Evolutionary conservation across 2,329 filamentous ascomycete genomes (phyloP).

Genomic region (Fusarium marasasianum): DNA sequence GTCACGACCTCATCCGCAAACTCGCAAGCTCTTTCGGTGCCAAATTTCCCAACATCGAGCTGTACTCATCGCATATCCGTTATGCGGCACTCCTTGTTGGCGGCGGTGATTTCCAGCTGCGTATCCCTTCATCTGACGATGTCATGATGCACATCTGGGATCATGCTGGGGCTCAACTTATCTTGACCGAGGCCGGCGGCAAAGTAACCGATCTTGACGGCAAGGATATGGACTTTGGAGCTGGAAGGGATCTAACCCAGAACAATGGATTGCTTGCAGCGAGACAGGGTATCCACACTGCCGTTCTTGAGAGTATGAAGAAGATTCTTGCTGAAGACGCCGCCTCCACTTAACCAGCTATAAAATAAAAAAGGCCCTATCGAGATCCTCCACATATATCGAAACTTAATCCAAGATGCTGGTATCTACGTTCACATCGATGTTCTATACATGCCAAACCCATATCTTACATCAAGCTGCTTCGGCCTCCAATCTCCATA

Average conservation of each 20-base stretch:
- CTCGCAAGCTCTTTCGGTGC: constrained; percentile 46
- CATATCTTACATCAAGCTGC: constrained; percentile 82
- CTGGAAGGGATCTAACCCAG: constrained; percentile 46
- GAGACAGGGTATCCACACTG: constrained; percentile 52
- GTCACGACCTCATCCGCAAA: constrained; percentile 45
- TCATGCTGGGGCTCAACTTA: constrained; percentile 66
- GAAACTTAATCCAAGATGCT: not conserved
- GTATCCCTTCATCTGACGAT: constrained; percentile 39
- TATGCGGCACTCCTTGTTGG: constrained; percentile 52
- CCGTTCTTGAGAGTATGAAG: constrained; percentile 48
- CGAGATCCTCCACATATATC: not conserved
- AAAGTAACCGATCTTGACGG: constrained; percentile 60
- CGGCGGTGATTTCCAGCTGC: constrained; percentile 48
- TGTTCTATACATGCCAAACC: not conserved
- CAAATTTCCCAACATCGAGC: constrained; percentile 49
- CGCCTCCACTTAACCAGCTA: constrained; percentile 1
- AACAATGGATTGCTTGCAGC: constrained; percentile 56
- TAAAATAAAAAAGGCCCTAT: not conserved
- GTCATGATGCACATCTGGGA: constrained; percentile 56
- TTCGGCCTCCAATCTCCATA: constrained; percentile 90
- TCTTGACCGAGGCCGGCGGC: constrained; percentile 65
- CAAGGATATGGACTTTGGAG: constrained; percentile 48
- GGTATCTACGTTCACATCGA: not conserved
- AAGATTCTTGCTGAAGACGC: constrained; percentile 33
- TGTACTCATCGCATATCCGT: constrained; percentile 53